A percentile compares a stretch with the other conserved stretches of the same genome.
Evolutionary conservation across 495 filamentous ascomycete genomes (phyloP).

Genomic region (Aspergillus campestris): DNA sequence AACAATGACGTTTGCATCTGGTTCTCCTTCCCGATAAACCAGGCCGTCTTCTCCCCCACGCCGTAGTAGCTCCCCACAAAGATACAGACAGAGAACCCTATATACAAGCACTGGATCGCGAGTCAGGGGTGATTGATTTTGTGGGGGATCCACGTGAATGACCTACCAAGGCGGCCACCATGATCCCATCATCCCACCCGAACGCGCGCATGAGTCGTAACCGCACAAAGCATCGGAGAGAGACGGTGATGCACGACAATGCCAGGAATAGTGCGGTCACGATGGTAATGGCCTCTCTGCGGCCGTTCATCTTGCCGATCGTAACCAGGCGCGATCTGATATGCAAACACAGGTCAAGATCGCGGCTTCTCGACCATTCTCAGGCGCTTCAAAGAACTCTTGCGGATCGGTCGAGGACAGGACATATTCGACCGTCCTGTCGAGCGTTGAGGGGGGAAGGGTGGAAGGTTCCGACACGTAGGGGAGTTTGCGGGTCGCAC

Average conservation of each 20-base stretch:
- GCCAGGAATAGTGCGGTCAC: slow-evolving; percentile 24
- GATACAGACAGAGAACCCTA: slow-evolving; percentile 21
- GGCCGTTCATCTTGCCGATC: slow-evolving; percentile 1
- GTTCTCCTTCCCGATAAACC: slow-evolving; percentile 15
- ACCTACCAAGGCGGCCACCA: slow-evolving; percentile 26
- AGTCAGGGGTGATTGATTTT: neutral
- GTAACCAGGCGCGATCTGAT: too few species aligned
- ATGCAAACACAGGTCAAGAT: too few species aligned
- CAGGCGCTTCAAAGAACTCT: too few species aligned
- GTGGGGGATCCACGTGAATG: too few species aligned
- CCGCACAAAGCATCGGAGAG: slow-evolving; percentile 24
- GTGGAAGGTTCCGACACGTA: too few species aligned
- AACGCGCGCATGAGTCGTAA: slow-evolving; percentile 20
- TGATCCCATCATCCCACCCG: slow-evolving; percentile 26
- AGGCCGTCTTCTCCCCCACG: slow-evolving; percentile 17
- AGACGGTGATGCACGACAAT: slow-evolving; percentile 18
- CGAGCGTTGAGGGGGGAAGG: too few species aligned
- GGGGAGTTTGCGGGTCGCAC: too few species aligned
- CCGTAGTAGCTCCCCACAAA: slow-evolving; percentile 23
- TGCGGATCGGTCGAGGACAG: too few species aligned
- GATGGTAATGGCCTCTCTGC: slow-evolving; percentile 19
- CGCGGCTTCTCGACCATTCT: too few species aligned
- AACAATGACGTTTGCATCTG: slow-evolving; percentile 17
- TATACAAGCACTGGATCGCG: slow-evolving; percentile 13
- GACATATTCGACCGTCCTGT: too few species aligned